Conservation (phyloP, 164 flowering plant genomes). For the Liquidambar formosana region DNA sequence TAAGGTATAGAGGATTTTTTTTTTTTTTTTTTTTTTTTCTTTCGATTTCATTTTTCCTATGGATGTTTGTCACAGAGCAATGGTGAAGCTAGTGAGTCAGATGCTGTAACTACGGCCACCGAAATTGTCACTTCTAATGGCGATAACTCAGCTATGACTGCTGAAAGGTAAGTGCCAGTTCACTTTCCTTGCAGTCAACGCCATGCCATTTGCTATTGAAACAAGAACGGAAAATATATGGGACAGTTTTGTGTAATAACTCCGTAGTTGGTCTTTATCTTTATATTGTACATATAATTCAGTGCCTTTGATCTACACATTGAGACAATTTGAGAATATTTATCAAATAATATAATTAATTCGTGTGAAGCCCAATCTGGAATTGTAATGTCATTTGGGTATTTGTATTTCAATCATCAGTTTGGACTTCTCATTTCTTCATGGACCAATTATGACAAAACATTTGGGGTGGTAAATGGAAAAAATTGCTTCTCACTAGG, state of each 20-base stretch:
- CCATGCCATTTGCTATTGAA: background rate
- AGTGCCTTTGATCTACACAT: background rate
- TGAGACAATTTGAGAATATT: background rate
- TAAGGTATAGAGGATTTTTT: no score
- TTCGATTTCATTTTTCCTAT: background rate
- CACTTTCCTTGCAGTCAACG: background rate
- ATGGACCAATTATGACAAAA: no score
- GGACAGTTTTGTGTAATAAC: background rate
- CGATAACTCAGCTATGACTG: conserved; percentile 16
- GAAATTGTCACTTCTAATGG: conserved; percentile 12
- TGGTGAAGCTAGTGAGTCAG: conserved; percentile 22
- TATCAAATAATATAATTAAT: background rate
- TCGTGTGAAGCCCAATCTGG: background rate
- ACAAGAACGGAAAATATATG: background rate
- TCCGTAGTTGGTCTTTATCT: background rate
- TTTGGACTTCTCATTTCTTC: no score
- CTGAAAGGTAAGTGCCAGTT: conserved; percentile 11
- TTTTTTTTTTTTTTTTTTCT: background rate
- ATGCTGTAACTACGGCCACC: conserved; percentile 4
- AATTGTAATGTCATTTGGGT: background rate
- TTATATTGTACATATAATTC: conserved; percentile 12
- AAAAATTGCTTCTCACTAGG: no score
- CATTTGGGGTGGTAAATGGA: no score
- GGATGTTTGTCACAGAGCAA: conserved; percentile 22
- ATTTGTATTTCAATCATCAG: background rate